Evolutionary conservation across 805 yeast genomes (phyloP).

Genomic region (Yamadazyma scolyti): DNA sequence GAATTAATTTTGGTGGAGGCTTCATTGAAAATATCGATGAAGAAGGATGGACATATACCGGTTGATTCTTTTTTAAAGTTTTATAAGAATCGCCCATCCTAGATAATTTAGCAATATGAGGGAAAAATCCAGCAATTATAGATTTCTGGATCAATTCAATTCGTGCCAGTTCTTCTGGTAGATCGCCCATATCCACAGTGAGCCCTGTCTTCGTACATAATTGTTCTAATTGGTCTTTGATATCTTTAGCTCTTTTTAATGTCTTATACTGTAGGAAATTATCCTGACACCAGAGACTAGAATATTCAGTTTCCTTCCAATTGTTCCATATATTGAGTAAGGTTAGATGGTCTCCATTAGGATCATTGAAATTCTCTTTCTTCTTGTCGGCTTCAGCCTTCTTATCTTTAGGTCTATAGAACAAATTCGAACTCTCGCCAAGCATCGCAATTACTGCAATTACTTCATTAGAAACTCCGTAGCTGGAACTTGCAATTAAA

Average conservation of each 20-base stretch:
- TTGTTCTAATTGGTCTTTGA: slow-evolving; percentile 63
- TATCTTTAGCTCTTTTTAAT: slow-evolving; percentile 61
- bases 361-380: slow-evolving; percentile 50
- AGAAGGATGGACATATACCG: slow-evolving; percentile 84
- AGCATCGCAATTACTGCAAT: slow-evolving; percentile 79
- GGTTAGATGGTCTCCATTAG: slow-evolving; percentile 77
- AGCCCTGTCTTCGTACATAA: slow-evolving; percentile 57
- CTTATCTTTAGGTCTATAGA: slow-evolving; percentile 67
- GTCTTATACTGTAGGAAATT: slow-evolving; percentile 76
- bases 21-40: slow-evolving; percentile 60
- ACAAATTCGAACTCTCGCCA: slow-evolving; percentile 70
- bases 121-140: slow-evolving; percentile 64
- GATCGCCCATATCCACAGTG: slow-evolving; percentile 16
- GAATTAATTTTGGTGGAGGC: slow-evolving; percentile 70
- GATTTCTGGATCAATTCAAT: slow-evolving; percentile 45
- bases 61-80: slow-evolving; percentile 61
- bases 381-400: slow-evolving; percentile 63
- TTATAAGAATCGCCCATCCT: slow-evolving; percentile 67
- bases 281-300: slow-evolving; percentile 81
- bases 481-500: slow-evolving; percentile 57
- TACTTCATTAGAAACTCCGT: slow-evolving; percentile 63
- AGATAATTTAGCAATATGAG: slow-evolving; percentile 58
- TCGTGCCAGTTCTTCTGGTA: slow-evolving; percentile 1
- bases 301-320: slow-evolving; percentile 67
- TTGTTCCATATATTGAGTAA: slow-evolving; percentile 70